Percentiles rank a stretch among this genome's conserved stretches.
Conservation (phyloP, 2,329 filamentous ascomycete species). For the Sarocladium kiliense region DNA sequence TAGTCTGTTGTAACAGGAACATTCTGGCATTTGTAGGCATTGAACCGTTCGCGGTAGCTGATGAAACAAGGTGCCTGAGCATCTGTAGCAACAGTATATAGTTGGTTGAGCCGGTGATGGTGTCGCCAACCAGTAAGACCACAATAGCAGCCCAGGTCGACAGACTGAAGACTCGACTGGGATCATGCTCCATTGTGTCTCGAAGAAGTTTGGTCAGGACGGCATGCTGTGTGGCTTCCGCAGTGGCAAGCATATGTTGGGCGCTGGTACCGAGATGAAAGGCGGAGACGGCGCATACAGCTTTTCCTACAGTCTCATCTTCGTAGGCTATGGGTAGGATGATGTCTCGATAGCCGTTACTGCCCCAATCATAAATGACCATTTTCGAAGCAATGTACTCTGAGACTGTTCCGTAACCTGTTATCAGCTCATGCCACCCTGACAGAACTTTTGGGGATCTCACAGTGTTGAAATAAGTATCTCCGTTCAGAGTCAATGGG, state of each 20-base stretch:
- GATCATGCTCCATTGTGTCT: neutral
- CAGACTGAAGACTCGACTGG: neutral
- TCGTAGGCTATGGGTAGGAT: conserved; percentile 15
- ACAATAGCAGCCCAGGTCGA: conserved; percentile 15
- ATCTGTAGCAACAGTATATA: conserved; percentile 11
- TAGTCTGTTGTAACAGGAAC: neutral
- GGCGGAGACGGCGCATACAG: conserved; percentile 20
- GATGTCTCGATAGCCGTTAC: conserved; percentile 17
- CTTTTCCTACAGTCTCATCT: conserved; percentile 19
- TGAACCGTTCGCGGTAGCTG: neutral
- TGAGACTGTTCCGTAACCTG: too few relatives aligned
- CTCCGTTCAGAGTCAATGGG: neutral
- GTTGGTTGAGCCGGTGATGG: conserved; percentile 21
- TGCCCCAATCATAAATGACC: conserved; percentile 16
- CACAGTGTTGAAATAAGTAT: conserved; percentile 14
- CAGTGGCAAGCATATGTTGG: neutral
- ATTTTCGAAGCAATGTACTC: conserved; percentile 19
- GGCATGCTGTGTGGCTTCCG: neutral
- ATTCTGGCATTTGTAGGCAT: neutral
- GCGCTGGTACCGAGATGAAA: conserved; percentile 15
- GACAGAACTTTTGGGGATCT: too few relatives aligned
- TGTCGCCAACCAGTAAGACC: conserved; percentile 16
- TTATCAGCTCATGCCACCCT: too few relatives aligned
- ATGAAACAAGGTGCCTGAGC: neutral
- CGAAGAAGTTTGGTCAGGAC: neutral